These are phyloP conservation scores for Anisogramma anomala DNA, from an alignment of 2,329 filamentous ascomycete species.

Conservation along the genomic window DNA sequence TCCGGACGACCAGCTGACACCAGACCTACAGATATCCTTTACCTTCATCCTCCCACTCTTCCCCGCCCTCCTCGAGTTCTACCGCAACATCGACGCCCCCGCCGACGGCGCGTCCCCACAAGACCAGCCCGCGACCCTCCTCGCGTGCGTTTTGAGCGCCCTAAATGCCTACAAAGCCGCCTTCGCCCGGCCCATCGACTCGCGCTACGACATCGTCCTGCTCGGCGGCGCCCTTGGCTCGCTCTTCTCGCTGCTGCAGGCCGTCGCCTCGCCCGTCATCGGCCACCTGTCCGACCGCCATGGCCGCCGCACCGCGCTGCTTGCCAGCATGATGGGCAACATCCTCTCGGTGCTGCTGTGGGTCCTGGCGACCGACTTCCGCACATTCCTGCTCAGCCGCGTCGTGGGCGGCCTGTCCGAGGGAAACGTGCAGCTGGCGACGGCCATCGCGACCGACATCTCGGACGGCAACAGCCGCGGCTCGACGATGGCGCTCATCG, in stretches of 20 bases:
- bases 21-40: slow-evolving; percentile 66
- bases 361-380: slow-evolving; percentile 87
- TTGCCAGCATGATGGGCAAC: slow-evolving; percentile 88
- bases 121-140: slow-evolving; percentile 46
- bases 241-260: slow-evolving; percentile 82
- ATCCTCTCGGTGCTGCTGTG: slow-evolving; percentile 87
- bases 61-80: slow-evolving; percentile 90
- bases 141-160: slow-evolving; percentile 67
- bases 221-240: slow-evolving; percentile 89
- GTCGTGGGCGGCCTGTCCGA: slow-evolving; percentile 89
- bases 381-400: slow-evolving; percentile 88
- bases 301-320: slow-evolving; percentile 74
- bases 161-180: slow-evolving; percentile 91
- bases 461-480: slow-evolving; percentile 75
- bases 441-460: slow-evolving; percentile 92
- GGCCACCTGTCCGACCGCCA: slow-evolving; percentile 78
- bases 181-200: slow-evolving; percentile 86
- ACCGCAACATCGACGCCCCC: slow-evolving; percentile 68
- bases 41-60: slow-evolving; percentile 97
- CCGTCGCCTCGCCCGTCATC: slow-evolving; percentile 83
- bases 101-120: slow-evolving; percentile 25
- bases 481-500: slow-evolving; percentile 90
- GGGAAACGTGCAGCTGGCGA: slow-evolving; percentile 91
- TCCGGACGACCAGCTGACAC: too few species aligned
- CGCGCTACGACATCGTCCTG: slow-evolving; percentile 91